Conservation (phyloP, 495 filamentous ascomycete species). For the Terfezia claveryi region DNA sequence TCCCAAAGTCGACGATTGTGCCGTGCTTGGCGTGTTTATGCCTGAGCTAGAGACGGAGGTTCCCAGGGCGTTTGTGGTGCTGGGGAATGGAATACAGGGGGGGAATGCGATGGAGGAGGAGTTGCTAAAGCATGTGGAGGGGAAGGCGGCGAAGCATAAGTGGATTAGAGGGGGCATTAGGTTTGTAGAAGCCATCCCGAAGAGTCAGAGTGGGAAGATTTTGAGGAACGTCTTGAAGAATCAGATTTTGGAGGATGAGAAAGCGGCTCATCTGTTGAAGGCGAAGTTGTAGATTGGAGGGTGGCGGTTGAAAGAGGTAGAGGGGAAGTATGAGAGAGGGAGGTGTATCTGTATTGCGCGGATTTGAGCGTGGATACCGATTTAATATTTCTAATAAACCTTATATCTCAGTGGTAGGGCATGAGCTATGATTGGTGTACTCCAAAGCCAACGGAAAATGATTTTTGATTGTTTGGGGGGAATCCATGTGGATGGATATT, state of each 20-base stretch:
- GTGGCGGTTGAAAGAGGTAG: background rate
- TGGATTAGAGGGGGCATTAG: slow-evolving; percentile 57
- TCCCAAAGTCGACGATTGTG: slow-evolving; percentile 54
- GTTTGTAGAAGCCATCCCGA: slow-evolving; percentile 67
- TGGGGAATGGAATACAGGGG: slow-evolving; percentile 17
- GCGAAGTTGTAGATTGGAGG: slow-evolving; percentile 13
- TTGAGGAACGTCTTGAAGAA: slow-evolving; percentile 37
- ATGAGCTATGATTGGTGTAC: too few species aligned
- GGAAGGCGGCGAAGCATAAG: slow-evolving; percentile 46
- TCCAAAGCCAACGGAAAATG: too few species aligned
- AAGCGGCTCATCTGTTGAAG: background rate
- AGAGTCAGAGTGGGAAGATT: slow-evolving; percentile 74
- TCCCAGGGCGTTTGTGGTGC: slow-evolving; percentile 63
- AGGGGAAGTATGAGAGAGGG: background rate
- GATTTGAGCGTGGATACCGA: too few species aligned
- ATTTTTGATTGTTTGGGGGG: too few species aligned
- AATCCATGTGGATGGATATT: too few species aligned
- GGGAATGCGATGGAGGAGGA: slow-evolving; percentile 35
- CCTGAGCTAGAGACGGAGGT: slow-evolving; percentile 52
- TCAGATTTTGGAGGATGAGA: slow-evolving; percentile 5
- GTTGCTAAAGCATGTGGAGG: slow-evolving; percentile 39
- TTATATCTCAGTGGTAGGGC: too few species aligned
- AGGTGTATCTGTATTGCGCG: too few species aligned
- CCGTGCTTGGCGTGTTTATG: slow-evolving; percentile 63
- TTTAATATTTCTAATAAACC: too few species aligned